Evolutionary conservation across 371 early-diverging fungal species (phyloP), one percentile per base, ranked within the genome.

Genomic region (Lichtheimia hyalospora): DNA sequence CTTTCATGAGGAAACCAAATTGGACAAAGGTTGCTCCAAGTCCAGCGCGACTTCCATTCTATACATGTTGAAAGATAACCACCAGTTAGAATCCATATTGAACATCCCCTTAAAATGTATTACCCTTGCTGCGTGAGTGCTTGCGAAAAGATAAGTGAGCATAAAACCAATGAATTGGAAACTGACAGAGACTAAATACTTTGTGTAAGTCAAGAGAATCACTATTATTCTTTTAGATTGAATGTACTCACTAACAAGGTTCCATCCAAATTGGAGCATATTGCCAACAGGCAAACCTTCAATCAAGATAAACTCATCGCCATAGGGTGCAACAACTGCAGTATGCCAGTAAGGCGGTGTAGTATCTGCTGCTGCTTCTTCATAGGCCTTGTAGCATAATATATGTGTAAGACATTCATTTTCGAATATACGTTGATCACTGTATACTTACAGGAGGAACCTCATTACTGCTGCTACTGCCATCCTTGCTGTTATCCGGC

Each of bases 91-190:
- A 34, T 34, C 10, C 25, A 7, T 20, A 57, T 28, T 21, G 16
- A 39, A 24, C 5, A 53, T 41, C 10, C 23, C 20, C 27, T 49
- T n/a, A 40, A 28, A 7, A 40, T 34, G 7, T 13, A 34, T 63
- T 71, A 81, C 82, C 74, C 84, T 86, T 42, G 83, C 79, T 15
- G 89, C 83, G 65, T 87, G 87, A 18, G 60, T 46, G 23, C 61
- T 65, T 42, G 56, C 56, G 20, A 65, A 57, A 39, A 89, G 67
- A 63, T 87, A 87, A n/a, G 86, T 86, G 54, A 89, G 58, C 68
- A 87, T 75, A 55, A 89, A 89, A 7, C 89, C 89, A 25, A 87
- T 83, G 58, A 85, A 82, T 58, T 89, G 87, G 65, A 89, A 89
- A 51, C 82, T 79, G 65, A 83, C 78, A 41, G 86, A 85, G 21